These are phyloP conservation scores for Verbascum thapsus DNA, from an alignment of 257 asterid species.

Conservation along the genomic window DNA sequence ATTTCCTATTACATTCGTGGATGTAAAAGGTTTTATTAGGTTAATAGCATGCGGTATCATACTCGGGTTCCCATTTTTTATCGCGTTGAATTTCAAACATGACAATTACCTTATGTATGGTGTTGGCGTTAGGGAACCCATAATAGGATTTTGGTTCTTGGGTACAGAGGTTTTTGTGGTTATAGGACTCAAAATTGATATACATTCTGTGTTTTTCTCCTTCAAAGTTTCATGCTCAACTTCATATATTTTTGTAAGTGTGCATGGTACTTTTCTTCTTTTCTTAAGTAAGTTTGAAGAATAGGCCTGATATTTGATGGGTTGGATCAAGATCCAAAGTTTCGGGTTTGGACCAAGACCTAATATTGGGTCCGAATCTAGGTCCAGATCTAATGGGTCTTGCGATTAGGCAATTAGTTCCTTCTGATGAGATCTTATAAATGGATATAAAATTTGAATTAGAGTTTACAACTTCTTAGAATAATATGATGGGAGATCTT, in stretches of 20 bases:
- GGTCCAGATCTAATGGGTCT: too few relatives aligned
- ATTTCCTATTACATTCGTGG: slow-evolving; percentile 14
- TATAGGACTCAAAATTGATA: slow-evolving; percentile 6
- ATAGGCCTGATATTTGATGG: too few relatives aligned
- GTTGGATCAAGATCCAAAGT: too few relatives aligned
- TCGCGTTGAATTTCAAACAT: slow-evolving; percentile 14
- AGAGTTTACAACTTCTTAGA: too few relatives aligned
- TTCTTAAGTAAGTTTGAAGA: too few relatives aligned
- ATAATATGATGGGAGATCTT: too few relatives aligned
- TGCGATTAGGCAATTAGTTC: too few relatives aligned
- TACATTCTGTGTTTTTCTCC: background rate
- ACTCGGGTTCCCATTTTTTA: background rate
- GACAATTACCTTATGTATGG: background rate
- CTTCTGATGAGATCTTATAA: too few relatives aligned
- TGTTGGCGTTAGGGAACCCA: slow-evolving; percentile 12
- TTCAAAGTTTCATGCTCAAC: background rate
- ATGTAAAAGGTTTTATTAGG: background rate
- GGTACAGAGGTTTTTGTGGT: too few relatives aligned
- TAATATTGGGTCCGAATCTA: too few relatives aligned
- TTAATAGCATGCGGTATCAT: background rate
- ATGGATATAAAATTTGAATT: too few relatives aligned
- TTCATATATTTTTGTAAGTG: background rate
- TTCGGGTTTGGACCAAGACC: too few relatives aligned
- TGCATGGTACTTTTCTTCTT: slow-evolving; percentile 1
- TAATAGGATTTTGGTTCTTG: slow-evolving; percentile 17